Evolutionary conservation across 2,329 filamentous ascomycete genomes (phyloP), one percentile per base, ranked within the genome.

Genomic region (Colletotrichum noveboracense): DNA sequence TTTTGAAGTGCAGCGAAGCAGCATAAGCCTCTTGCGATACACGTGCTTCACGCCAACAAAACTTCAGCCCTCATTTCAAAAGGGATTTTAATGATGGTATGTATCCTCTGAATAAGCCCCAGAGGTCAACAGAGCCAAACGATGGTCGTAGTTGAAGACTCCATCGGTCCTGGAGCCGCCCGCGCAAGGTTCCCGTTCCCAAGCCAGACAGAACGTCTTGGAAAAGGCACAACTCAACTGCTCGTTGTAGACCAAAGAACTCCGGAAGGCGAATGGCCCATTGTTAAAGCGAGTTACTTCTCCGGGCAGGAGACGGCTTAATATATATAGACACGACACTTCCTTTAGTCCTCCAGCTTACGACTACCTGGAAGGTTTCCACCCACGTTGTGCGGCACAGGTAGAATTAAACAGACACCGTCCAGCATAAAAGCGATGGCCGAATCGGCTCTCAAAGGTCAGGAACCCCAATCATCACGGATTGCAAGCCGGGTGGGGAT

Each of bases 251-350:
- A n/a, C n/a, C n/a, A n/a, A n/a, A n/a, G n/a, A n/a, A n/a, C n/a
- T n/a, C n/a, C n/a, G n/a, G n/a, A n/a, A n/a, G n/a, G n/a, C n/a
- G n/a, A n/a, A n/a, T n/a, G n/a, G n/a, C n/a, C n/a, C n/a, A n/a
- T n/a, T n/a, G n/a, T n/a, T n/a, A n/a, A 36, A 36, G 1, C 34
- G 34, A 7, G 0, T 2, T 8, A 9, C 16, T 43, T 48, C 2
- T n/a, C 18, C 38, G 5, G 1, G 18, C 2, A 12, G 3, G 9
- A 6, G 1, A n/a, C 6, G 38, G 1, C 38, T n/a, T 12, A 10
- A 43, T 13, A 48, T 48, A 48, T 48, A 48, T 21, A 3, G n/a
- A 13, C 43, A 48, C 43, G 6, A 48, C 6, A 21, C 10, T 48
- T 21, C 18, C 9, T 48, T 18, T 21, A 10, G 4, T n/a, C 10